Base-by-base conservation (phyloP, 202 grass and related monocot species). In the Setaria viridis region DNA sequence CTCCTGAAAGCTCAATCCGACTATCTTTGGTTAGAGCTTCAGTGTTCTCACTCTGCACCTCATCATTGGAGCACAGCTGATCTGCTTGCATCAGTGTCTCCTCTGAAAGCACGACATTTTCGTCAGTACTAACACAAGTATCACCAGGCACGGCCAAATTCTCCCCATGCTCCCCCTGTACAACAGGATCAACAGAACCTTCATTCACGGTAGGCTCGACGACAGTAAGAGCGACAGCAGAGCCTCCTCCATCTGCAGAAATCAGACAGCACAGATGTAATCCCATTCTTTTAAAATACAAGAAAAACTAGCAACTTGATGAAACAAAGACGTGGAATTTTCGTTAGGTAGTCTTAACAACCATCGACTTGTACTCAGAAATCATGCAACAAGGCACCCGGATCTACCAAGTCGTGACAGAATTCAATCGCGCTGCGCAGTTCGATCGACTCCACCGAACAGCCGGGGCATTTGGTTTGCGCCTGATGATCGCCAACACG, bases 191-290 rank as follows among this genome's bases (percentile, higher is more conserved):
- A 48, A 64, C 48, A 76, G 81, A 54, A 56, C 20, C 62, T 74
- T 87, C 86, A 49, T 50, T 80, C 73, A 70, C 48, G 45, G 67
- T 65, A 33, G 82, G 25, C 20, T 85, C 84, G 3, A 57, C 54
- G 43, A 60, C 57, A 14, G 41, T n/a, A 69, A 71, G 53, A 39
- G 74, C n/a, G 17, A 76, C 11, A 64, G 46, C 16, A 29, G 77
- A 59, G 54, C 58, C 70, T 48, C 80, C 86, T 80, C 69, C 88
- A 91, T 93, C 93, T 95, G 86, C 81, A 95, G 65, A 57, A 87
- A 90, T 55, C 9, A 90, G 57, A 74, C 0, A 43, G 3, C 41
- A 29, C 30, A 0, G 54, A 37, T 72, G 29, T 72, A 77, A 85
- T 67, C 30, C 4, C 60, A 72, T 43, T 59, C 0, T 19, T 71